Percentiles rank a stretch among this genome's conserved stretches.
phyloP scores from a whole-genome alignment of 2,329 filamentous ascomycete genomes.

The Fusarium protoensiforme region DNA sequence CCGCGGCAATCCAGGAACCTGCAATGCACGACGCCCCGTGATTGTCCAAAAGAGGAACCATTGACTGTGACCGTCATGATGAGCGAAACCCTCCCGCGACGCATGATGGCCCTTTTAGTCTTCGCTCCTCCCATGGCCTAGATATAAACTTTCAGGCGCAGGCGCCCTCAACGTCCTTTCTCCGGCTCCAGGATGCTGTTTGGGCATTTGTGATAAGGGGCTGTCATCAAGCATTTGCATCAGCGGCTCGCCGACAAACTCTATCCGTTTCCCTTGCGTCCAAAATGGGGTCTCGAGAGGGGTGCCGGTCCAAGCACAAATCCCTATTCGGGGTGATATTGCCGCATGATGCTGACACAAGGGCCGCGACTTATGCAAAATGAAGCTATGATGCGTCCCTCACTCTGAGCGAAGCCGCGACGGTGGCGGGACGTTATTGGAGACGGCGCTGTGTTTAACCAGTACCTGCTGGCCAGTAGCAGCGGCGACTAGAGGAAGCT shows the following conservation, averaged over 20 bases:
- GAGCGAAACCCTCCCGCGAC: not conserved
- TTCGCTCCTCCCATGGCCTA: constrained; percentile 1
- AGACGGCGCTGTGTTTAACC: constrained; percentile 10
- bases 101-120: not conserved
- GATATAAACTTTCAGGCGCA: constrained; percentile 23
- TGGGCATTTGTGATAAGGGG: constrained; percentile 2
- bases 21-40: not conserved
- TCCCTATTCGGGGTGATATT: constrained; percentile 9
- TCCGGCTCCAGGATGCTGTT: constrained; percentile 6
- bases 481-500: not conserved
- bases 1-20: constrained; percentile 13
- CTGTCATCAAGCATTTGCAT: constrained; percentile 18
- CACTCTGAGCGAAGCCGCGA: constrained; percentile 13
- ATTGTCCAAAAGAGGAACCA: not conserved
- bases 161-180: constrained; percentile 30
- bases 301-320: constrained; percentile 3
- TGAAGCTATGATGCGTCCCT: not conserved
- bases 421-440: constrained; percentile 31
- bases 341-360: constrained; percentile 6
- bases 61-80: not conserved
- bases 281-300: constrained; percentile 6
- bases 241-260: constrained; percentile 27
- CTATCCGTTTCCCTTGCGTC: constrained; percentile 5
- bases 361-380: not conserved
- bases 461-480: not conserved